Conservation (phyloP, 805 yeast genomes). For the Yamadazyma endophytica region DNA sequence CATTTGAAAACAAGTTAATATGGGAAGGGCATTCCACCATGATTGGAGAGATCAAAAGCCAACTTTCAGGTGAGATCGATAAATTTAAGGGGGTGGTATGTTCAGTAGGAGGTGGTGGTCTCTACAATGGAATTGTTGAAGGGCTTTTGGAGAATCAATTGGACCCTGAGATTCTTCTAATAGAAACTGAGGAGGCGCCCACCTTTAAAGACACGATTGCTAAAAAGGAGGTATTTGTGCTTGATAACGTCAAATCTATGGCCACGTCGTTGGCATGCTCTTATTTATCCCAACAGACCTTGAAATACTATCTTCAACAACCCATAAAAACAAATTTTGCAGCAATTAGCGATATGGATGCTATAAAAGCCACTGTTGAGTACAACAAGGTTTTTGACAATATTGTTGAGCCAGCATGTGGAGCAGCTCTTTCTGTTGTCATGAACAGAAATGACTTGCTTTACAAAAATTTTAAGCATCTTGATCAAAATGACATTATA, state of each 20-base stretch:
- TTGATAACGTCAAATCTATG: slow-evolving; percentile 19
- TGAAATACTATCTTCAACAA: slow-evolving; percentile 14
- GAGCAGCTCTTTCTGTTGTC: slow-evolving; percentile 24
- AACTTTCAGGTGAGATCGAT: slow-evolving; percentile 7
- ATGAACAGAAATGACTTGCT: slow-evolving; percentile 14
- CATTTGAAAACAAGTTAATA: slow-evolving; percentile 26
- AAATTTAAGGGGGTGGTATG: slow-evolving; percentile 23
- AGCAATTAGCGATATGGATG: slow-evolving; percentile 24
- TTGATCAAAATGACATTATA: slow-evolving; percentile 18
- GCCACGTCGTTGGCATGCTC: slow-evolving; percentile 29
- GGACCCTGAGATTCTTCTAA: slow-evolving; percentile 16
- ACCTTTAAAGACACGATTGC: slow-evolving; percentile 20
- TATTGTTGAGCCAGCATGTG: slow-evolving; percentile 32
- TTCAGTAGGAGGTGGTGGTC: slow-evolving; percentile 34
- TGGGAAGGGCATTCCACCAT: slow-evolving; percentile 30
- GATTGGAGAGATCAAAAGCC: slow-evolving; percentile 19
- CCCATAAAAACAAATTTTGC: slow-evolving; percentile 16
- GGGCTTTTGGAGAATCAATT: slow-evolving; percentile 17
- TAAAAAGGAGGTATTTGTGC: slow-evolving; percentile 16
- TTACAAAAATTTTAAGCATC: slow-evolving; percentile 11
- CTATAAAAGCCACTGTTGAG: slow-evolving; percentile 19
- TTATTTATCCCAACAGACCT: slow-evolving; percentile 18
- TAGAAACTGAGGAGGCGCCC: slow-evolving; percentile 28
- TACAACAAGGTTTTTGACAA: slow-evolving; percentile 16
- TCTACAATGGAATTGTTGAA: slow-evolving; percentile 27